Percentiles rank a stretch among this genome's conserved stretches.
These are phyloP conservation scores for Clitocybe nebularis DNA, from an alignment of 1,284 basidiomycete genomes.

Conservation along the genomic window DNA sequence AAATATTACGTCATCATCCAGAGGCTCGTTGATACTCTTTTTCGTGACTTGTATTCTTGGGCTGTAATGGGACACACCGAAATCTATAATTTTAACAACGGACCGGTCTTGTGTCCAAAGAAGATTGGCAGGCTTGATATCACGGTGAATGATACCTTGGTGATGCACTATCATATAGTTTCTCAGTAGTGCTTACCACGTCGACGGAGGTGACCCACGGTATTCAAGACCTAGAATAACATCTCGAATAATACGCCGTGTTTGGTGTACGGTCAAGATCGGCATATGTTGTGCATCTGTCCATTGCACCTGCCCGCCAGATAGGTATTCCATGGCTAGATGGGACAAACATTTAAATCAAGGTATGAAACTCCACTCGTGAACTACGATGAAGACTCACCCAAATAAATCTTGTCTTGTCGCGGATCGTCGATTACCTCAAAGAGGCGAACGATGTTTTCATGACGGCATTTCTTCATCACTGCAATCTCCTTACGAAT, in stretches of 20 bases:
- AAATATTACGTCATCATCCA: conserved; percentile 40
- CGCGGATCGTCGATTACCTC: conserved; percentile 87
- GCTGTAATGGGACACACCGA: conserved; percentile 85
- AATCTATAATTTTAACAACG: conserved; percentile 86
- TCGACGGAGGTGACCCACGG: conserved; percentile 38
- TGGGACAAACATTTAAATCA: neutral
- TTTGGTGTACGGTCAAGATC: conserved; percentile 67
- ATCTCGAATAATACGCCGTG: conserved; percentile 75
- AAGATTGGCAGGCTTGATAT: conserved; percentile 91
- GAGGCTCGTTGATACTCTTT: conserved; percentile 13
- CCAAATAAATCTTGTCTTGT: conserved; percentile 80
- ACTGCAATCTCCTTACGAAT: conserved; percentile 82
- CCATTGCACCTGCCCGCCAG: conserved; percentile 84
- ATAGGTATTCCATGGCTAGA: conserved; percentile 81
- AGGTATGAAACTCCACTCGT: neutral
- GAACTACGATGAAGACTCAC: conserved; percentile 37
- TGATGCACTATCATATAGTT: conserved; percentile 60
- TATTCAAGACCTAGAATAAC: conserved; percentile 83
- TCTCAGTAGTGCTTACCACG: neutral
- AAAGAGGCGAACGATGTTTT: conserved; percentile 75
- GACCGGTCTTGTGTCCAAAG: conserved; percentile 67
- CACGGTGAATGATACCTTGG: conserved; percentile 88
- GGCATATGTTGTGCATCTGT: conserved; percentile 53
- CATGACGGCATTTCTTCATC: conserved; percentile 81
- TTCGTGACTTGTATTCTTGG: conserved; percentile 30